Conservation (phyloP, 805 yeast species). For the Zygosaccharomyces rouxii region DNA sequence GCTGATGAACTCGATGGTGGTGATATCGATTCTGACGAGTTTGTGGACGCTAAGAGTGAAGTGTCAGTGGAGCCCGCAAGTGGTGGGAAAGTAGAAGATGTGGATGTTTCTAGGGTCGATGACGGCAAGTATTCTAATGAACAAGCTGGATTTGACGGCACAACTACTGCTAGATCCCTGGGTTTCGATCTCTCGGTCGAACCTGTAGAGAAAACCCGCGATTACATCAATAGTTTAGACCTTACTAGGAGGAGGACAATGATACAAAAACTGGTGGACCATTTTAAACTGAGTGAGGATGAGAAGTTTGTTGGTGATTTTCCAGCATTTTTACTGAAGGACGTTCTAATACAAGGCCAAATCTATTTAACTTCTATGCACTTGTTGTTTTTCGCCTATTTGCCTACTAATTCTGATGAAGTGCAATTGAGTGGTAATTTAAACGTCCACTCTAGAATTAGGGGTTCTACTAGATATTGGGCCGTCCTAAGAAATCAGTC, state of each 20-base stretch:
- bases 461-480: slow-evolving; percentile 56
- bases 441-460: slow-evolving; percentile 37
- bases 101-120: not conserved
- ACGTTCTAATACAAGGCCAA: slow-evolving; percentile 83
- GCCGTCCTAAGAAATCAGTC: slow-evolving; percentile 68
- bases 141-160: not conserved
- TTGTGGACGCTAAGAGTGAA: not conserved
- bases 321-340: slow-evolving; percentile 76
- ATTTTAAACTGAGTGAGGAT: slow-evolving; percentile 45
- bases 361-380: slow-evolving; percentile 62
- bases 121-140: slow-evolving; percentile 2
- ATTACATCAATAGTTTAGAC: not conserved
- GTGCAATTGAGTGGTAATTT: slow-evolving; percentile 49
- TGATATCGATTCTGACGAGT: slow-evolving; percentile 4
- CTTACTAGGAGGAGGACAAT: slow-evolving; percentile 1
- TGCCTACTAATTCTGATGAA: slow-evolving; percentile 51
- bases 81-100: not conserved
- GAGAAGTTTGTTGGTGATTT: slow-evolving; percentile 59
- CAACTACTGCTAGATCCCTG: not conserved
- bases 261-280: slow-evolving; percentile 4
- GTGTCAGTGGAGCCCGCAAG: not conserved
- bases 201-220: not conserved
- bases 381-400: slow-evolving; percentile 69
- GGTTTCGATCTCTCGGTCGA: slow-evolving; percentile 18
- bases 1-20: slow-evolving; percentile 17